Percentiles rank a stretch among this genome's conserved stretches.
Conservation (phyloP, 768 basidiomycete genomes). For the Lactarius hengduanensis region DNA sequence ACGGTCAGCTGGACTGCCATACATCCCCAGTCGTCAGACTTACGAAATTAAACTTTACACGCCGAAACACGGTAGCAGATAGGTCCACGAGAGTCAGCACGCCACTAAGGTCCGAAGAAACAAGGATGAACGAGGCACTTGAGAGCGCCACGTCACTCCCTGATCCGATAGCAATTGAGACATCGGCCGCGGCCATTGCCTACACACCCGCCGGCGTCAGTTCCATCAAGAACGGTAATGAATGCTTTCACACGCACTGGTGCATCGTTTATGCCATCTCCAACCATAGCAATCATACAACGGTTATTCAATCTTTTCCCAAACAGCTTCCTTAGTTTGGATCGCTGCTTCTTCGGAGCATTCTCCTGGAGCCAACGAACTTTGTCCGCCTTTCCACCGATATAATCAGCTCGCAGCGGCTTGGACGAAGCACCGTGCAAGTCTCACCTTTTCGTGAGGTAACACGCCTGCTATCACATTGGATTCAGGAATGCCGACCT, state of each 20-base stretch:
- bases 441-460: constrained; percentile 71
- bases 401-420: constrained; percentile 22
- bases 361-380: constrained; percentile 54
- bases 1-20: constrained; percentile 9
- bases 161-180: constrained; percentile 62
- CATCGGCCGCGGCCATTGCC: constrained; percentile 57
- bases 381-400: constrained; percentile 48
- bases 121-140: constrained; percentile 75
- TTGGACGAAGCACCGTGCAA: background rate
- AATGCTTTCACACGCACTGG: constrained; percentile 39
- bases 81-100: constrained; percentile 62
- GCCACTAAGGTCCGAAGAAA: constrained; percentile 62
- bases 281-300: constrained; percentile 54
- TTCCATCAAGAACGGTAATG: constrained; percentile 12
- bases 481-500: constrained; percentile 60
- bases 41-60: constrained; percentile 76
- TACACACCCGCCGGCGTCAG: constrained; percentile 27
- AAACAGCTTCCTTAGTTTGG: constrained; percentile 34
- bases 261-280: constrained; percentile 65
- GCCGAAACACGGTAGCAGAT: constrained; percentile 60
- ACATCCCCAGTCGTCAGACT: constrained; percentile 31
- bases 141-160: constrained; percentile 76
- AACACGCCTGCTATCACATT: constrained; percentile 82
- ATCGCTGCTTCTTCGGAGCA: constrained; percentile 38
- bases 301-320: constrained; percentile 36